Percentiles rank a stretch among this genome's conserved stretches.
These are phyloP conservation scores for Leccinum pachyderme DNA, from an alignment of 1,284 basidiomycete species.

Conservation along the genomic window DNA sequence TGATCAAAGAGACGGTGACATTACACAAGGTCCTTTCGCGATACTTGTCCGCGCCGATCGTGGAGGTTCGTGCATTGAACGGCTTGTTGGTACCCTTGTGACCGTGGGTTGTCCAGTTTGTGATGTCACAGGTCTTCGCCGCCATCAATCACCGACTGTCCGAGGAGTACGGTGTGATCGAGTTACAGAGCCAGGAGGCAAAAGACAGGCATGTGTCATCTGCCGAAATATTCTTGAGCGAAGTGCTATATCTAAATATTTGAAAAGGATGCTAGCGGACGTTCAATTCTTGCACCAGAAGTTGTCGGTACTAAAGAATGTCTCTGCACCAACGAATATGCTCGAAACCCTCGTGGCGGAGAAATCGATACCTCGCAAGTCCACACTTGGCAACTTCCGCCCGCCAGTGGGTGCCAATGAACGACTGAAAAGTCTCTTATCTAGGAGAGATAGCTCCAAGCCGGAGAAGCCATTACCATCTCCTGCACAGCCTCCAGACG, in stretches of 20 bases:
- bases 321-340: slow-evolving; percentile 67
- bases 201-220: slow-evolving; percentile 67
- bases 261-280: slow-evolving; percentile 69
- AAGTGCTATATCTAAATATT: slow-evolving; percentile 11
- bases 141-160: slow-evolving; percentile 87
- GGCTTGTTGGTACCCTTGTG: background rate
- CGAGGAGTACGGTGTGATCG: slow-evolving; percentile 80
- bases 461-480: slow-evolving; percentile 32
- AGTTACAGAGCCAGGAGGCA: slow-evolving; percentile 76
- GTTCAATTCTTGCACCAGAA: slow-evolving; percentile 74
- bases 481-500: slow-evolving; percentile 25
- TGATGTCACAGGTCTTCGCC: slow-evolving; percentile 90
- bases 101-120: slow-evolving; percentile 49
- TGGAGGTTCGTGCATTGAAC: slow-evolving; percentile 58
- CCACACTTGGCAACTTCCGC: slow-evolving; percentile 26
- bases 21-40: slow-evolving; percentile 95
- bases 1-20: slow-evolving; percentile 95
- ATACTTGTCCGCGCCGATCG: slow-evolving; percentile 75
- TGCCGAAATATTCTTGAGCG: slow-evolving; percentile 2
- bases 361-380: slow-evolving; percentile 50
- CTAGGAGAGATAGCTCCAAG: slow-evolving; percentile 28
- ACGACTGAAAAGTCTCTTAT: slow-evolving; percentile 33
- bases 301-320: slow-evolving; percentile 68
- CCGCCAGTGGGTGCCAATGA: slow-evolving; percentile 28
- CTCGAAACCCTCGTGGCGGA: slow-evolving; percentile 81